These are phyloP conservation scores for Pleurostoma richardsiae DNA, from an alignment of 2,329 filamentous ascomycete genomes.

Conservation along the genomic window DNA sequence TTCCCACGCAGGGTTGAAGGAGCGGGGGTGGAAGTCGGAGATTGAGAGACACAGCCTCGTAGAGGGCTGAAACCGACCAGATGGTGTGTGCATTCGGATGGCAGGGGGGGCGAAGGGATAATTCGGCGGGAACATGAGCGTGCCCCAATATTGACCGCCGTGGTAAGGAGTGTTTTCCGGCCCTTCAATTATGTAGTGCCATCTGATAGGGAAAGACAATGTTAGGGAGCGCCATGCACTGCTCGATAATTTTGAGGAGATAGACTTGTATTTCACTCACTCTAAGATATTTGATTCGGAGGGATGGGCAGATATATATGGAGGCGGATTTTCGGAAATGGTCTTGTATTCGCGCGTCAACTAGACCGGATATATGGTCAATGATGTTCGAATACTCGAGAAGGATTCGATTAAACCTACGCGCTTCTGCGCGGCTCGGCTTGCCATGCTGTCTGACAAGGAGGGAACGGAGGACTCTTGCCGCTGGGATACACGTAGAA, in stretches of 20 bases:
- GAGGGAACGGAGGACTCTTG: too few relatives aligned
- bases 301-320: slow-evolving; percentile 83
- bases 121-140: slow-evolving; percentile 88
- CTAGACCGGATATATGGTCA: slow-evolving; percentile 20
- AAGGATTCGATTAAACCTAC: not conserved
- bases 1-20: slow-evolving; percentile 97
- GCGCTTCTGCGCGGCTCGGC: slow-evolving; percentile 9
- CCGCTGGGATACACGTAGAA: too few relatives aligned
- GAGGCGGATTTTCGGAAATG: slow-evolving; percentile 70
- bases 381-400: too few relatives aligned
- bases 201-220: slow-evolving; percentile 41
- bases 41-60: slow-evolving; percentile 92
- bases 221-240: not conserved
- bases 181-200: slow-evolving; percentile 94
- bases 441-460: slow-evolving; percentile 6
- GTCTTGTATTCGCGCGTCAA: slow-evolving; percentile 59
- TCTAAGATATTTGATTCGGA: slow-evolving; percentile 90
- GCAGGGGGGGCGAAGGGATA: slow-evolving; percentile 96
- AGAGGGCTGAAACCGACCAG: slow-evolving; percentile 89
- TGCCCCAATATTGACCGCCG: slow-evolving; percentile 96
- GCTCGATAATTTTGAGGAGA: not conserved
- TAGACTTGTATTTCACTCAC: slow-evolving; percentile 37
- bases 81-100: slow-evolving; percentile 98
- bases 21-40: slow-evolving; percentile 95
- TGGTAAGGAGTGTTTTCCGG: slow-evolving; percentile 92